Evolutionary conservation across 306 rosid species (phyloP), one percentile per base, ranked within the genome.

Genomic region (Casuarina cunninghamiana): DNA sequence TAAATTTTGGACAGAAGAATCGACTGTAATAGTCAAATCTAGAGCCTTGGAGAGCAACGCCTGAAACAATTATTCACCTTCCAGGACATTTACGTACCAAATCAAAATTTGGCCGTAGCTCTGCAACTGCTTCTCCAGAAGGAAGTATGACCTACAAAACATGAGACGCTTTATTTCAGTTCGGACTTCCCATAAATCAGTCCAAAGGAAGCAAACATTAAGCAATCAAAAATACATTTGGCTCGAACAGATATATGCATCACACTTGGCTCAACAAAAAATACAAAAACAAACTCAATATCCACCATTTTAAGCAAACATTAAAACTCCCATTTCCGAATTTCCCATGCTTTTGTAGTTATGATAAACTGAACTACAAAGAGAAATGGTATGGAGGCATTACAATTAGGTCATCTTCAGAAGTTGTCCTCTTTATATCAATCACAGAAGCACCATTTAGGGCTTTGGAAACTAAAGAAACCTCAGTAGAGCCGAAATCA

Each of bases 11-110:
- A 78, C 78, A 76, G 81, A 92, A 92, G 80, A 3, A 87, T 60
- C 96, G 80, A 73, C 89, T 90, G 77, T 74, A 84, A 83, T 92
- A 85, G 65, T 94, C 97, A 83, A 89, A 92, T 53, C 85, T 87
- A 0, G 95, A 90, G 38, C 75, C 89, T 1, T 86, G 80, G 72
- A 90, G 86, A 73, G 97, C 86, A 65, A 55, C 53, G 41, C 87
- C 97, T 1, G 97, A 67, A 78, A 87, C 83, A 75, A 88, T 81
- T 39, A 94, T 4, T 74, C 97, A 97, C 21, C 32, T 46, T 77
- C 88, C 93, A 2, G 97, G 95, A 73, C 77, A 85, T 67, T 88
- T 88, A 42, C 45, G 19, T n/a, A 90, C 76, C 51, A 81, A 94
- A 77, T 83, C 90, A 57, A 83, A 0, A 11, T 84, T 70, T 3